Conservation (phyloP, 2,329 filamentous ascomycete species). For the Cladophialophora bantiana region DNA sequence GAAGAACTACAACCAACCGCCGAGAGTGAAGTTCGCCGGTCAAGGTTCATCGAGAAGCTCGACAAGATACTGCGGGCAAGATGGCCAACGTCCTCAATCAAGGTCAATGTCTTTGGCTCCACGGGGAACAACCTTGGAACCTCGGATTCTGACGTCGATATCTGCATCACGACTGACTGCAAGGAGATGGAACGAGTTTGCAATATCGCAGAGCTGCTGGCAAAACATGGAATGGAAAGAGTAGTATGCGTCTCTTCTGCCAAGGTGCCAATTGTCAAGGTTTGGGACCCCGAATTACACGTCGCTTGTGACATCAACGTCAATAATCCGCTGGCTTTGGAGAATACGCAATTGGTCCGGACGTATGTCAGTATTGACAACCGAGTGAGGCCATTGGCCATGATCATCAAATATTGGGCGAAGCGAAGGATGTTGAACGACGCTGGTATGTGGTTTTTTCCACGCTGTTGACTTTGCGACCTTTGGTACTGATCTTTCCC, state of each 20-base stretch:
- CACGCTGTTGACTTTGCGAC: not conserved
- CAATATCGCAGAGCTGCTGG: slow-evolving; percentile 83
- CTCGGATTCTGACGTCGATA: slow-evolving; percentile 95
- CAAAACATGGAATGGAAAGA: slow-evolving; percentile 92
- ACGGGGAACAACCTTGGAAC: slow-evolving; percentile 95
- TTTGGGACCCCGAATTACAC: slow-evolving; percentile 92
- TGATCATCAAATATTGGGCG: slow-evolving; percentile 98
- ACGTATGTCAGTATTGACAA: slow-evolving; percentile 95
- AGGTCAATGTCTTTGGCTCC: slow-evolving; percentile 94
- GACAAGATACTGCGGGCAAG: slow-evolving; percentile 86
- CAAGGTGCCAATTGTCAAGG: slow-evolving; percentile 97
- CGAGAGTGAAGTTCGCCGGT: slow-evolving; percentile 77
- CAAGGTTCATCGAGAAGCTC: slow-evolving; percentile 82
- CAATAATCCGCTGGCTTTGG: slow-evolving; percentile 92
- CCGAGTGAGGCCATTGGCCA: slow-evolving; percentile 87
- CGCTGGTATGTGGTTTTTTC: slow-evolving; percentile 71
- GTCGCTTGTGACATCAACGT: slow-evolving; percentile 98
- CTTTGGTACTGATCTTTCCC: slow-evolving; percentile 32
- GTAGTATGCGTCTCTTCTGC: slow-evolving; percentile 93
- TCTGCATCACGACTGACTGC: slow-evolving; percentile 93
- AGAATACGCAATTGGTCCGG: slow-evolving; percentile 97
- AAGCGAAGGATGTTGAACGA: slow-evolving; percentile 92
- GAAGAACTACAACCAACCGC: slow-evolving; percentile 81
- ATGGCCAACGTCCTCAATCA: slow-evolving; percentile 90
- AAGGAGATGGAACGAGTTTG: slow-evolving; percentile 89